Evolutionary conservation across 805 yeast species (phyloP).

Genomic region (Zygoascus bituminiphila): DNA sequence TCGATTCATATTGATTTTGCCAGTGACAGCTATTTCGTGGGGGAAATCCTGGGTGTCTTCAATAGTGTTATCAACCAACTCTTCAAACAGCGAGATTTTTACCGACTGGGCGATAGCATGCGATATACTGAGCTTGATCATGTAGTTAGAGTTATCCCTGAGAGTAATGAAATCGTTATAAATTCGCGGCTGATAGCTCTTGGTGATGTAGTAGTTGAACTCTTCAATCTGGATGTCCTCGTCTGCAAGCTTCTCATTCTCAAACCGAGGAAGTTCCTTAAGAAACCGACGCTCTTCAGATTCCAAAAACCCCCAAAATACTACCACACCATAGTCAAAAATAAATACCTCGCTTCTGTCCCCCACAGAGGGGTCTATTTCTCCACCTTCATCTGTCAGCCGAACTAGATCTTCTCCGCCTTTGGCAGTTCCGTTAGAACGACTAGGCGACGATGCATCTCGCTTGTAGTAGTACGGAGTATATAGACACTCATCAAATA

Average conservation of each 20-base stretch:
- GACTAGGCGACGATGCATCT: conserved; percentile 10
- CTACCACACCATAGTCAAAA: conserved; percentile 95
- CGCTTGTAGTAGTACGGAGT: conserved; percentile 62
- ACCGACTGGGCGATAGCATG: conserved; percentile 96
- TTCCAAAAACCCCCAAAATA: conserved; percentile 88
- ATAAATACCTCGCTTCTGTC: conserved; percentile 67
- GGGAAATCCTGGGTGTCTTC: conserved; percentile 97
- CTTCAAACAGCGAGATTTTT: conserved; percentile 91
- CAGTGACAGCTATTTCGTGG: conserved; percentile 87
- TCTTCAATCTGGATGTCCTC: conserved; percentile 94
- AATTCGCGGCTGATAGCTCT: conserved; percentile 90
- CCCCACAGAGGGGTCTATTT: conserved; percentile 74
- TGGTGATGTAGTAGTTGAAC: conserved; percentile 89
- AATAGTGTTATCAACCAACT: conserved; percentile 90
- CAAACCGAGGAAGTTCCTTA: conserved; percentile 81
- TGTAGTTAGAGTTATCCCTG: conserved; percentile 81
- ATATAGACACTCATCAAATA: conserved; percentile 91
- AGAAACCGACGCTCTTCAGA: conserved; percentile 78
- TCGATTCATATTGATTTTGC: conserved; percentile 89
- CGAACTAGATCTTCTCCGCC: conserved; percentile 45
- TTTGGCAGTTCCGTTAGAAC: conserved; percentile 28
- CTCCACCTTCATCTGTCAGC: conserved; percentile 91
- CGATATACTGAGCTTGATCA: conserved; percentile 86
- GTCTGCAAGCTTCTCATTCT: conserved; percentile 75
- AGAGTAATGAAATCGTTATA: conserved; percentile 93